A percentile compares a stretch with the other conserved stretches of the same genome.
Evolutionary conservation across 352 stramenopile species (phyloP).

Genomic region (Phytophthora syringae): DNA sequence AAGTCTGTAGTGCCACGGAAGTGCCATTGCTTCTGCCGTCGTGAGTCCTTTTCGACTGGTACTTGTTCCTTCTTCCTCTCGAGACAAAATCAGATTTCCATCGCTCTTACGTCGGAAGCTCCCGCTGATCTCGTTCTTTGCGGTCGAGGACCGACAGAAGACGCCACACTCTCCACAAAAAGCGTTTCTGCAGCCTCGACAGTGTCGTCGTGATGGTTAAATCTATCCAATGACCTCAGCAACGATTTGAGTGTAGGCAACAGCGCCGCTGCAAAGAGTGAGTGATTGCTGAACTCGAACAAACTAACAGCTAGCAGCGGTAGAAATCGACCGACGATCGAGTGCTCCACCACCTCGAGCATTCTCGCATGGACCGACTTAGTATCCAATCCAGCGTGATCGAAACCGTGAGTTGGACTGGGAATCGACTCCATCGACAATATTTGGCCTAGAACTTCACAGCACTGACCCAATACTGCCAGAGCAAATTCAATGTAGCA

Average conservation of each 20-base stretch:
- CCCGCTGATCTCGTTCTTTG: constrained; percentile 14
- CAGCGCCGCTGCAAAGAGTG: constrained; percentile 56
- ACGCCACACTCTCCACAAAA: constrained; percentile 36
- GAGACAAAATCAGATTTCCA: constrained; percentile 11
- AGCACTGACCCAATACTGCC: constrained; percentile 31
- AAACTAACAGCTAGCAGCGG: constrained; percentile 60
- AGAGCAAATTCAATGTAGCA: constrained; percentile 59
- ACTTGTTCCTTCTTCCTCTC: constrained; percentile 13
- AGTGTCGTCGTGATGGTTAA: constrained; percentile 38
- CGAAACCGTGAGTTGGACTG: constrained; percentile 35
- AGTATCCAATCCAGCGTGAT: neutral
- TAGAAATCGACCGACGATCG: constrained; percentile 62
- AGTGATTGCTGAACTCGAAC: constrained; percentile 64
- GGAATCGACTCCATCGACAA: constrained; percentile 30
- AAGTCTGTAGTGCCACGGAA: constrained; percentile 65
- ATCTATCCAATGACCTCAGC: constrained; percentile 52
- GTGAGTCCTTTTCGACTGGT: neutral
- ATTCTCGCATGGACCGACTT: constrained; percentile 8
- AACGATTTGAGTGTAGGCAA: constrained; percentile 53
- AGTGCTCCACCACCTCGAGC: constrained; percentile 40
- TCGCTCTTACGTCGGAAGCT: constrained; percentile 26
- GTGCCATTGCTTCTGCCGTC: constrained; percentile 35
- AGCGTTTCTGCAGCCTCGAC: constrained; percentile 27
- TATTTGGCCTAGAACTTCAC: constrained; percentile 42
- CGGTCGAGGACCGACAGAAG: constrained; percentile 3